Base-by-base conservation (phyloP, 177 flowering plant genomes). In the Viscum album region DNA sequence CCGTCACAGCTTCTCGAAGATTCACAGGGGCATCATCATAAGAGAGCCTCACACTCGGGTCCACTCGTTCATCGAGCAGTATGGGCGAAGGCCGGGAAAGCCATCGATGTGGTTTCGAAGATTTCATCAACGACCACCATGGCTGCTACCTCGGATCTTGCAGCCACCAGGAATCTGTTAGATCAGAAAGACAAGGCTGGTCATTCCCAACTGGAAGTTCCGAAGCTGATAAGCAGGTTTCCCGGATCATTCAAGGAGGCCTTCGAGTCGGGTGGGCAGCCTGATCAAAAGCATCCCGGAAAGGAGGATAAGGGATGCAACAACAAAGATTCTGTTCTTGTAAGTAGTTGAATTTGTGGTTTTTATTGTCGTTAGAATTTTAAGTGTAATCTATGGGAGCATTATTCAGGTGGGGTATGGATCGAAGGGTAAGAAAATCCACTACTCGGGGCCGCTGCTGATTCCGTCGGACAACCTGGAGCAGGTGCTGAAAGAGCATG, bases 1-100 rank as follows among this genome's bases (percentile, higher is more conserved):
- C 88, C 83, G 69, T 83, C 92, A 15, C 90, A 85, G 71, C 84
- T 78, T 29, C 45, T 72, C 31, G 93, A 88, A 76, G 86, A 79
- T 52, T 56, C 81, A 47, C 89, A 81, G 58, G 86, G 77, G 4
- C 75, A 80, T 71, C 75, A 73, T 35, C 83, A 81, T 73, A 89
- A 88, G 72, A 84, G 90, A 76, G 90, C 84, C 75, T 91, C 98
- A 52, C 96, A 89, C 79, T 94, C 99, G 35, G 99, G 99, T 36
- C 99, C 97, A 31, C 72, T 94, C 73, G 83, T 83, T 76, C 83
- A 87, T 50, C 88, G 85, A 16, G 81, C 89, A 66, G 86, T 90
- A n/a, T 86, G 95, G 96, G 80, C 88, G 35, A 94, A 87, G 76
- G 75, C 82, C 70, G 82, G 78, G 37, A 88, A 80, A 76, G 83